Evolutionary conservation across 768 basidiomycete genomes (phyloP).

Genomic region (Lenzites betulinus): DNA sequence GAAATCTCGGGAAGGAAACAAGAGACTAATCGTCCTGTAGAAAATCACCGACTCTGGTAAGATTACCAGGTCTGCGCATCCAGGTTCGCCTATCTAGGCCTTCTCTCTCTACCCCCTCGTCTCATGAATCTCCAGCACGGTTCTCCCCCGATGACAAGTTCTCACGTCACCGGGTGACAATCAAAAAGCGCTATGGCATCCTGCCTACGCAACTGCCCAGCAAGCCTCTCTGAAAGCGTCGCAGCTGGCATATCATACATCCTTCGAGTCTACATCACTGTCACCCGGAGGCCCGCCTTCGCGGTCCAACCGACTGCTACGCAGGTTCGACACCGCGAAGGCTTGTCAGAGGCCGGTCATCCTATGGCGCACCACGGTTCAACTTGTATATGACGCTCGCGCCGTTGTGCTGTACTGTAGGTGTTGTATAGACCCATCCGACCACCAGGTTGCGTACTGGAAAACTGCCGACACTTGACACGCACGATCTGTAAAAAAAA

Average conservation of each 20-base stretch:
- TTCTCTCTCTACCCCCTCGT: background rate
- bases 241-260: background rate
- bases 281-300: no score
- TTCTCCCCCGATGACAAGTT: conserved; percentile 99
- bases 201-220: conserved; percentile 87
- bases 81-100: conserved; percentile 57
- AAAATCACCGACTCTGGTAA: conserved; percentile 82
- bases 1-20: background rate
- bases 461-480: no score
- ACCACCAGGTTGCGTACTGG: no score
- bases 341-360: no score
- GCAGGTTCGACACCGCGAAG: no score
- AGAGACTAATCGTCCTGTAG: conserved; percentile 42
- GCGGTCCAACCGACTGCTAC: no score
- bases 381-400: no score
- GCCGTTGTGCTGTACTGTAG: no score
- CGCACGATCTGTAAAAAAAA: no score
- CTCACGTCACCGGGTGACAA: conserved; percentile 94
- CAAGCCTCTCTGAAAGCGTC: conserved; percentile 71
- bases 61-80: conserved; percentile 95
- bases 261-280: no score
- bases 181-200: conserved; percentile 91
- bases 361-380: no score
- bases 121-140: conserved; percentile 39
- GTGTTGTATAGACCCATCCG: no score